Evolutionary conservation across 305 asterid genomes (phyloP).

Genomic region (Fraxinus floribunda): DNA sequence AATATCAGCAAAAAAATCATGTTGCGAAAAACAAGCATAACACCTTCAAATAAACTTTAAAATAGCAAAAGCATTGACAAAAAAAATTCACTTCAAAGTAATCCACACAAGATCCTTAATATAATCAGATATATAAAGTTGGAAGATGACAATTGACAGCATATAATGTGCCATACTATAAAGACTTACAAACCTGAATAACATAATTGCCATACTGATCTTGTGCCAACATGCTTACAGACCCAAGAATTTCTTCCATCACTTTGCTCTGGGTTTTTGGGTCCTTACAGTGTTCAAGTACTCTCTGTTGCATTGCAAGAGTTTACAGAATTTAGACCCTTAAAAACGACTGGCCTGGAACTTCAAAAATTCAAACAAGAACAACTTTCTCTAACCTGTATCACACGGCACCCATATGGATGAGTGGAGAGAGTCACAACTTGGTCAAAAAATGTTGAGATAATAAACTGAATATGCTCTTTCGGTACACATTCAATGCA

Average conservation of each 20-base stretch:
- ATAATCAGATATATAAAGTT: neutral
- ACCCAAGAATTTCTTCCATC: constrained; percentile 70
- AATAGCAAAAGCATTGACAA: neutral
- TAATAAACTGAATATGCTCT: constrained; percentile 77
- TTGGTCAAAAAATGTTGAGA: constrained; percentile 79
- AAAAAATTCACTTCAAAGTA: neutral
- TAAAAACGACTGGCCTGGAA: neutral
- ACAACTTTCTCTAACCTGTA: constrained; percentile 52
- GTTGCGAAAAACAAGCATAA: neutral
- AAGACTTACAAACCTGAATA: constrained; percentile 52
- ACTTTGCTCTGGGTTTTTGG: constrained; percentile 68
- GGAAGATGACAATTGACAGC: neutral
- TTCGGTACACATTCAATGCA: constrained; percentile 98
- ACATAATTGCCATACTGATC: constrained; percentile 89
- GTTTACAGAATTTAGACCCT: neutral
- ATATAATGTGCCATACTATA: neutral
- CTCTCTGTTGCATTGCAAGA: constrained; percentile 46
- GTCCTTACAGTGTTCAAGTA: constrained; percentile 66
- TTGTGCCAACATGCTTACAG: constrained; percentile 83
- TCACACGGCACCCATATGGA: constrained; percentile 97
- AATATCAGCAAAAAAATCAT: neutral
- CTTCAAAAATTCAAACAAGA: neutral
- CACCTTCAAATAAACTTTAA: neutral
- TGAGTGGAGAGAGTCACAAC: constrained; percentile 90
- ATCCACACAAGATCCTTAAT: neutral